Evolutionary conservation across 2,329 filamentous ascomycete genomes (phyloP).

Genomic region (Verticillium alfalfae): DNA sequence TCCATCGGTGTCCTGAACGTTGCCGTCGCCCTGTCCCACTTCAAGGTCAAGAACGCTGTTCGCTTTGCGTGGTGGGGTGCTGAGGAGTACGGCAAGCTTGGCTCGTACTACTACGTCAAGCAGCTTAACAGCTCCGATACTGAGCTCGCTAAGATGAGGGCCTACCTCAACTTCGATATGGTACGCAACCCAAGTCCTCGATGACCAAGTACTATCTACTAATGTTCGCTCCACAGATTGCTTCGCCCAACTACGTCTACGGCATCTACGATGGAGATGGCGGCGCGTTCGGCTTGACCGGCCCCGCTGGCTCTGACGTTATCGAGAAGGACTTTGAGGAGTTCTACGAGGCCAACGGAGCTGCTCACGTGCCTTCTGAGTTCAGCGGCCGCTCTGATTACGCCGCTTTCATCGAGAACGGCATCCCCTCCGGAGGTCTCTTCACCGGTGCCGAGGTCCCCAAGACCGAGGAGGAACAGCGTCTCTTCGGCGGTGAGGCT

Average conservation of each 20-base stretch:
- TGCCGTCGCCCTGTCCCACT: conserved; percentile 34
- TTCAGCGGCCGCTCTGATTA: conserved; percentile 66
- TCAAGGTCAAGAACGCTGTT: conserved; percentile 40
- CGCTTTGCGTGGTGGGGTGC: conserved; percentile 48
- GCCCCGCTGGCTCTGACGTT: conserved; percentile 52
- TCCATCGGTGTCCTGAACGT: conserved; percentile 40
- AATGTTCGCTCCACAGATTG: conserved; percentile 23
- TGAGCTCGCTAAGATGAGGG: conserved; percentile 43
- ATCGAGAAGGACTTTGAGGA: conserved; percentile 53
- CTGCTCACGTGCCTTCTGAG: conserved; percentile 51
- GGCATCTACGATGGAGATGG: conserved; percentile 57
- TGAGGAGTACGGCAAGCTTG: conserved; percentile 43
- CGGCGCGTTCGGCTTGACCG: conserved; percentile 51
- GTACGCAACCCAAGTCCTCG: conserved; percentile 14
- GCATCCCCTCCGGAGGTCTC: conserved; percentile 62
- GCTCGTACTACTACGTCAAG: conserved; percentile 43
- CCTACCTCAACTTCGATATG: conserved; percentile 56
- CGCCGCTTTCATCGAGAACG: conserved; percentile 59
- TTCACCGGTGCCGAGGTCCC: conserved; percentile 62
- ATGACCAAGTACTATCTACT: not conserved
- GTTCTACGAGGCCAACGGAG: conserved; percentile 41
- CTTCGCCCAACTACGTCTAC: conserved; percentile 43
- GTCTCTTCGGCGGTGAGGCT: conserved; percentile 56
- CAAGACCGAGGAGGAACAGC: conserved; percentile 55
- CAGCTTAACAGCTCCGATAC: conserved; percentile 30